Percentiles rank a stretch among this genome's conserved stretches.
phyloP scores from a whole-genome alignment of 2,329 filamentous ascomycete genomes.

The Drechslerella stenobrocha region DNA sequence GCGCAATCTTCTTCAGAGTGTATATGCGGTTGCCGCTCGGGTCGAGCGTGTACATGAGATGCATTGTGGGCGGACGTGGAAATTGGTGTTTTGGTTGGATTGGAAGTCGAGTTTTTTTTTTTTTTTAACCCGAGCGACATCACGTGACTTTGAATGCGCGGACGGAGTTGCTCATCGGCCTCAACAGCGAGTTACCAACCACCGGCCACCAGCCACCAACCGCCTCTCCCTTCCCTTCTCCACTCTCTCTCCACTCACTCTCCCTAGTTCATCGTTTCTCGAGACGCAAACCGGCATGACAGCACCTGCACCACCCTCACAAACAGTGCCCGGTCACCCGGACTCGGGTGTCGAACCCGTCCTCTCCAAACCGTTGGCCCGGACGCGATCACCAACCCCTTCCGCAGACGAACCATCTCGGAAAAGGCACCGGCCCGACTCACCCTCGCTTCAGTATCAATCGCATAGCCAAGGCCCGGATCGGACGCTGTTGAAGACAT shows the following conservation, averaged over 20 bases:
- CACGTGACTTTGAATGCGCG: conserved; percentile 12
- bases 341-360: conserved; percentile 9
- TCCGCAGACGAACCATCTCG: conserved; percentile 31
- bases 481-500: no score
- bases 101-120: conserved; percentile 11
- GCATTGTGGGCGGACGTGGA: conserved; percentile 59
- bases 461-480: not conserved
- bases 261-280: not conserved
- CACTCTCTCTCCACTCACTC: not conserved
- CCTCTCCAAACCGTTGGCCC: conserved; percentile 24
- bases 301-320: conserved; percentile 1
- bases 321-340: not conserved
- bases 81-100: not conserved
- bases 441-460: conserved; percentile 3
- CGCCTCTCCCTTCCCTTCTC: not conserved
- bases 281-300: conserved; percentile 13
- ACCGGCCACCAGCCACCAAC: conserved; percentile 1
- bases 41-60: conserved; percentile 86
- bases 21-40: conserved; percentile 82
- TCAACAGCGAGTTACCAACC: conserved; percentile 4
- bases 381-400: conserved; percentile 24
- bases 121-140: conserved; percentile 13
- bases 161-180: conserved; percentile 1
- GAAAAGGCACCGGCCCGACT: conserved; percentile 30
- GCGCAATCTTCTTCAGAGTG: conserved; percentile 85